Conservation (phyloP, 768 basidiomycete species). For the Boletus coccyginus region DNA sequence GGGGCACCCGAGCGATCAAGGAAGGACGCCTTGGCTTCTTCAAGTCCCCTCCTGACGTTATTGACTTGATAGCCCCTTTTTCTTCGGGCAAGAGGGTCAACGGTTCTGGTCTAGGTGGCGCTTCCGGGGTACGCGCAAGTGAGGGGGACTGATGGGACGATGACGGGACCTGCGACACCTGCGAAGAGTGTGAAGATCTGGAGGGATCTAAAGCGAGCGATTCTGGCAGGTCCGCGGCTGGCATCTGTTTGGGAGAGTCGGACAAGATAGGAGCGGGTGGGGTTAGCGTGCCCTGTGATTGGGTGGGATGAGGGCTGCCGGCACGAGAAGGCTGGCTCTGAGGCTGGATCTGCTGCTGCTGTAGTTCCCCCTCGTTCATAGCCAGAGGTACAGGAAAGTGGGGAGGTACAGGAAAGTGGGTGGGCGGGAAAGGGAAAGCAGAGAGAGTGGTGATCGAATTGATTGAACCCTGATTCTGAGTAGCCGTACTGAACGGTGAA, state of each 20-base stretch:
- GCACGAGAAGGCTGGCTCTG: slow-evolving; percentile 21
- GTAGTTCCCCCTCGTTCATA: slow-evolving; percentile 23
- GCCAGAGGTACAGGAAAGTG: slow-evolving; percentile 64
- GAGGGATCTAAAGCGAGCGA: background rate
- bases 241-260: slow-evolving; percentile 22
- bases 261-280: slow-evolving; percentile 12
- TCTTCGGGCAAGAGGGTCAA: background rate
- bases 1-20: slow-evolving; percentile 18
- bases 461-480: slow-evolving; percentile 29
- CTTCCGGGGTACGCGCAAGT: background rate
- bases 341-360: slow-evolving; percentile 24
- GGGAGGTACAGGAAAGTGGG: slow-evolving; percentile 66
- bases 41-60: background rate
- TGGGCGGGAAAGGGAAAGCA: slow-evolving; percentile 71
- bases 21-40: slow-evolving; percentile 22
- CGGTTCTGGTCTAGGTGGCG: background rate
- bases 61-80: background rate
- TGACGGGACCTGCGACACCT: slow-evolving; percentile 2
- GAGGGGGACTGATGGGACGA: slow-evolving; percentile 1
- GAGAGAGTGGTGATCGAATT: slow-evolving; percentile 65
- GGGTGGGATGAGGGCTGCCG: slow-evolving; percentile 14
- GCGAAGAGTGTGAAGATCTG: slow-evolving; percentile 6
- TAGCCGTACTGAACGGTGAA: slow-evolving; percentile 18
- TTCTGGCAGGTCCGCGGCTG: slow-evolving; percentile 4
- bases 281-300: background rate